Percentiles rank a stretch among this genome's conserved stretches.
Evolutionary conservation across 1,284 basidiomycete genomes (phyloP).

Genomic region (Ustanciosporium gigantosporum): DNA sequence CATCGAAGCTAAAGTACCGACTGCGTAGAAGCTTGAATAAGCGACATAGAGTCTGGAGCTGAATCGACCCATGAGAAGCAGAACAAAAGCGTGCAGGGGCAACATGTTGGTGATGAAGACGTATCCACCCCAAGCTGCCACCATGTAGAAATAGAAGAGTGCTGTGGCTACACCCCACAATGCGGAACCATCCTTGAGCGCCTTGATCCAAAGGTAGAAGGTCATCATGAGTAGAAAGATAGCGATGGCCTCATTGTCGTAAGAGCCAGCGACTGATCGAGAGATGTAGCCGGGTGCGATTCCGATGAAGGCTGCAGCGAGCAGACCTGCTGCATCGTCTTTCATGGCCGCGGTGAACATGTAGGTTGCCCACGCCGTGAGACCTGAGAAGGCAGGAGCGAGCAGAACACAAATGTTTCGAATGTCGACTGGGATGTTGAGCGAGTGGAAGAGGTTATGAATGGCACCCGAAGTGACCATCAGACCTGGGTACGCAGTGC

Average conservation of each 20-base stretch:
- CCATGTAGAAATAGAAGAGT: conserved; percentile 99
- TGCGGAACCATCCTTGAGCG: conserved; percentile 89
- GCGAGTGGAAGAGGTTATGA: conserved; percentile 82
- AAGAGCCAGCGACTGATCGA: conserved; percentile 96
- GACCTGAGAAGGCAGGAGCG: conserved; percentile 91
- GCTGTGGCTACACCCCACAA: conserved; percentile 87
- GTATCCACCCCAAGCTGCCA: conserved; percentile 99
- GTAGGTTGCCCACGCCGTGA: conserved; percentile 97
- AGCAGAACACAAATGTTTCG: conserved; percentile 95
- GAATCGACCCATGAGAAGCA: conserved; percentile 96
- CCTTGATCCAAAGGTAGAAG: conserved; percentile 97
- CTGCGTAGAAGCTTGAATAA: conserved; percentile 96
- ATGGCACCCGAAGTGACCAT: conserved; percentile 98
- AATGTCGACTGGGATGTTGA: conserved; percentile 96
- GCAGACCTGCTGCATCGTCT: conserved; percentile 76
- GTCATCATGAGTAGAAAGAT: conserved; percentile 99
- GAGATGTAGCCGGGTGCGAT: conserved; percentile 97
- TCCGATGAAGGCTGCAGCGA: conserved; percentile 98
- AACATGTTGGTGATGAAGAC: conserved; percentile 99
- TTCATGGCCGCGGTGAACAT: conserved; percentile 62
- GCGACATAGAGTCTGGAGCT: conserved; percentile 88
- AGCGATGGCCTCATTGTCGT: conserved; percentile 99
- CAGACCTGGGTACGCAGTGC: conserved; percentile 92
- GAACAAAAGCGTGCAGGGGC: conserved; percentile 87
- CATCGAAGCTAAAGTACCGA: conserved; percentile 96